A percentile compares a stretch with the other conserved stretches of the same genome.
phyloP scores from a whole-genome alignment of 2,329 filamentous ascomycete genomes.

The Fusarium sp. region DNA sequence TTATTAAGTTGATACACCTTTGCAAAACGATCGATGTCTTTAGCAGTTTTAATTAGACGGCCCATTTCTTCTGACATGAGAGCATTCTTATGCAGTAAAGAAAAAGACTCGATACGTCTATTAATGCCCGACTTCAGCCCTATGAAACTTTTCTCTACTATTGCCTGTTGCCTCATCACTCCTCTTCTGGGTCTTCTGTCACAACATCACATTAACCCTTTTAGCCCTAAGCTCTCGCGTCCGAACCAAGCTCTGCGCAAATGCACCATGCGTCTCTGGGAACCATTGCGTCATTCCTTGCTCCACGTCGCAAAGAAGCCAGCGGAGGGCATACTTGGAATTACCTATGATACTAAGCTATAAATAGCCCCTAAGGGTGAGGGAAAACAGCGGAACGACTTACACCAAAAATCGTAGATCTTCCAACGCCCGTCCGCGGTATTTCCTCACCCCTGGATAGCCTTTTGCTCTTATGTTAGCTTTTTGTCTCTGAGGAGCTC shows the following conservation, averaged over 20 bases:
- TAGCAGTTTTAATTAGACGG: neutral
- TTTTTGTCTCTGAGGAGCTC: no score
- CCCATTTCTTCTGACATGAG: neutral
- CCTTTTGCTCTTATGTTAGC: no score
- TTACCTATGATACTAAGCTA: no score
- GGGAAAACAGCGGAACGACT: no score
- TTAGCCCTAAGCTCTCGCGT: neutral
- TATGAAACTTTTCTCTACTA: rapidly evolving
- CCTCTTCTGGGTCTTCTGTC: neutral
- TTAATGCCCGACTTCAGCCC: neutral
- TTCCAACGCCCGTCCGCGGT: no score
- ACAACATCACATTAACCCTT: neutral
- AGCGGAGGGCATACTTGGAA: rapidly evolving
- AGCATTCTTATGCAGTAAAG: no score
- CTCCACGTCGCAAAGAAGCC: neutral
- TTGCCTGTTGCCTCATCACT: neutral
- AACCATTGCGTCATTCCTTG: neutral
- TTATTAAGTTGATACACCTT: neutral
- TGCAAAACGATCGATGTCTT: neutral
- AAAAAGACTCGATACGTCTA: no score
- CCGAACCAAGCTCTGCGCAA: neutral
- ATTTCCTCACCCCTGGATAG: no score
- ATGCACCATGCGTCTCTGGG: rapidly evolving
- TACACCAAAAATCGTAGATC: no score
- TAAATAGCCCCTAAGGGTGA: no score